Conservation (phyloP, 257 asterid species). For the Nicotiana paniculata region DNA sequence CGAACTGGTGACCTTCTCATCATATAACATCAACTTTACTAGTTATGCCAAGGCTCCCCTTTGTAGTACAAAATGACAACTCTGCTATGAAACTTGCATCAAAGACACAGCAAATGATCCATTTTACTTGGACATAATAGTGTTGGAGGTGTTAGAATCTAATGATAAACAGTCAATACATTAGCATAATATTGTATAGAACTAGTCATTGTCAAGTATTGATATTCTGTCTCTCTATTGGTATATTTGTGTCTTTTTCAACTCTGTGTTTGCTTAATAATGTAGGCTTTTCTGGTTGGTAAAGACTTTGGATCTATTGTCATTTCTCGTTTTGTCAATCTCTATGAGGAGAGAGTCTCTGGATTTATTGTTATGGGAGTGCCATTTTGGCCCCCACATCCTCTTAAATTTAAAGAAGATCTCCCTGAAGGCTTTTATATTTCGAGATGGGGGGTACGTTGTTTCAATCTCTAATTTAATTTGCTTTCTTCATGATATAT, state of each 20-base stretch:
- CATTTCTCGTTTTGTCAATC: slow-evolving; percentile 38
- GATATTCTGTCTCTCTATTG: background rate
- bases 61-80: too few relatives aligned
- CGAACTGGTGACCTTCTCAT: too few relatives aligned
- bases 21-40: too few relatives aligned
- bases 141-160: too few relatives aligned
- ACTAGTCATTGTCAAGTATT: too few relatives aligned
- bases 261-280: background rate
- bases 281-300: slow-evolving; percentile 64
- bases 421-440: slow-evolving; percentile 78
- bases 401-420: slow-evolving; percentile 11
- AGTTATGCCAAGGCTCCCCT: too few relatives aligned
- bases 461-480: background rate
- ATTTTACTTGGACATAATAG: too few relatives aligned
- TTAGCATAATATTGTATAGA: too few relatives aligned
- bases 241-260: background rate
- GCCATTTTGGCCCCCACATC: slow-evolving; percentile 45
- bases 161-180: too few relatives aligned
- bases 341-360: slow-evolving; percentile 46
- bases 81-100: too few relatives aligned
- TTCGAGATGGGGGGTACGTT: slow-evolving; percentile 58
- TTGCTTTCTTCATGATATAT: background rate
- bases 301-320: slow-evolving; percentile 67
- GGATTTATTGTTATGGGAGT: slow-evolving; percentile 56
- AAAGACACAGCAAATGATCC: too few relatives aligned